Evolutionary conservation across 2,329 filamentous ascomycete species (phyloP).

Genomic region (Colletotrichum camelliae): DNA sequence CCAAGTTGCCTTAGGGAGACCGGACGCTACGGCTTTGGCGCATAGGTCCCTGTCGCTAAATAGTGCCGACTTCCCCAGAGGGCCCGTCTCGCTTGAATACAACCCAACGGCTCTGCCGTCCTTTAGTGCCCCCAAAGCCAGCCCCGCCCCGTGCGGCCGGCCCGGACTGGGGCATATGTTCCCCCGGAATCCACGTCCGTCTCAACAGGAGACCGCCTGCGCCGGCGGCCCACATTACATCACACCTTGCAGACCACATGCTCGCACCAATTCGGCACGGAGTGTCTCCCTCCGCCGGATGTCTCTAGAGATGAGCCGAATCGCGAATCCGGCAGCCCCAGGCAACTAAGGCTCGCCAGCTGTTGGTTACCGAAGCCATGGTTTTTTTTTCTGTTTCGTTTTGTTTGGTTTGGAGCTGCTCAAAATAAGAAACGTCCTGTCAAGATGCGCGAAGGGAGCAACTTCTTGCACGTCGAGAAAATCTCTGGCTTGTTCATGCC

Average conservation of each 20-base stretch:
- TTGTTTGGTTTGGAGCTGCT: not conserved
- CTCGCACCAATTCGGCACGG: constrained; percentile 2
- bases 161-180: not conserved
- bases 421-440: not conserved
- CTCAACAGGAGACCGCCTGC: not conserved
- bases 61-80: not conserved
- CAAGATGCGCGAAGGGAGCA: not conserved
- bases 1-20: not conserved
- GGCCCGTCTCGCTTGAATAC: not conserved
- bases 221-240: constrained; percentile 7
- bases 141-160: not conserved
- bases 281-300: constrained; percentile 2
- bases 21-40: not conserved
- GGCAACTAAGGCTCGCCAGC: not conserved
- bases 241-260: not conserved
- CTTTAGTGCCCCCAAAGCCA: not conserved
- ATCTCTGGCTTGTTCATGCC: not conserved
- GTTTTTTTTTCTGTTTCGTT: not conserved
- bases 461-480: not conserved
- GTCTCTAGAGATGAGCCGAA: not conserved
- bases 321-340: not conserved
- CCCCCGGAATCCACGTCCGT: not conserved
- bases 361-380: not conserved
- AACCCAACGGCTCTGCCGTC: not conserved
- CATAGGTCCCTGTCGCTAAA: not conserved